A percentile compares a stretch with the other conserved stretches of the same genome.
These are phyloP conservation scores for Gymnopilus junonius DNA, from an alignment of 768 basidiomycete species.

Conservation along the genomic window DNA sequence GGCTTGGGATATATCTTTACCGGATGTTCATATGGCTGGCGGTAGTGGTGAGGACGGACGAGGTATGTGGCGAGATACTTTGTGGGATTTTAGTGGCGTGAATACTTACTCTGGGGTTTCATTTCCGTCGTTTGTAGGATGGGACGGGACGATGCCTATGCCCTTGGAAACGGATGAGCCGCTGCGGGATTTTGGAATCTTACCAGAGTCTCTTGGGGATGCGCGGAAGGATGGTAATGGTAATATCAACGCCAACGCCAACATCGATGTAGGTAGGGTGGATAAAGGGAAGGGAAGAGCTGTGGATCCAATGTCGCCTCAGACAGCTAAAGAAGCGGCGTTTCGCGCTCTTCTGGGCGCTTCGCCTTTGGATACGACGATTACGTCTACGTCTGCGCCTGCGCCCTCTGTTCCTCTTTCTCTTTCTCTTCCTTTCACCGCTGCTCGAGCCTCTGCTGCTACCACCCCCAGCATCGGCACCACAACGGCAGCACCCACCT, in stretches of 20 bases:
- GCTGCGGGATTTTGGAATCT: conserved; percentile 10
- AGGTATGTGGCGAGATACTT: conserved; percentile 26
- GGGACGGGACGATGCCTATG: not conserved
- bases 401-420: not conserved
- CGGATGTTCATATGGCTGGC: conserved; percentile 37
- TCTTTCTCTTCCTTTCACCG: not conserved
- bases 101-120: conserved; percentile 16
- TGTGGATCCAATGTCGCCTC: not conserved
- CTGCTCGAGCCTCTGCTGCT: no score
- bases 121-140: conserved; percentile 1
- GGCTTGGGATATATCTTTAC: conserved; percentile 37
- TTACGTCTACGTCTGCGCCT: not conserved
- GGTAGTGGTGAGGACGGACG: conserved; percentile 7
- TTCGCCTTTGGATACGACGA: not conserved
- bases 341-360: not conserved
- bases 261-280: not conserved
- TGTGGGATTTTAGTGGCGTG: conserved; percentile 18
- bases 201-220: conserved; percentile 9
- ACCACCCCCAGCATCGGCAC: no score
- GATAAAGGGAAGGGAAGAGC: conserved; percentile 33
- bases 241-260: not conserved
- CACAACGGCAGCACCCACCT: no score
- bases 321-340: not conserved
- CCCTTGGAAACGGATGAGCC: no score
- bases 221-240: not conserved